Conservation (phyloP, 2,329 filamentous ascomycete genomes). For the Xylaria multiplex region DNA sequence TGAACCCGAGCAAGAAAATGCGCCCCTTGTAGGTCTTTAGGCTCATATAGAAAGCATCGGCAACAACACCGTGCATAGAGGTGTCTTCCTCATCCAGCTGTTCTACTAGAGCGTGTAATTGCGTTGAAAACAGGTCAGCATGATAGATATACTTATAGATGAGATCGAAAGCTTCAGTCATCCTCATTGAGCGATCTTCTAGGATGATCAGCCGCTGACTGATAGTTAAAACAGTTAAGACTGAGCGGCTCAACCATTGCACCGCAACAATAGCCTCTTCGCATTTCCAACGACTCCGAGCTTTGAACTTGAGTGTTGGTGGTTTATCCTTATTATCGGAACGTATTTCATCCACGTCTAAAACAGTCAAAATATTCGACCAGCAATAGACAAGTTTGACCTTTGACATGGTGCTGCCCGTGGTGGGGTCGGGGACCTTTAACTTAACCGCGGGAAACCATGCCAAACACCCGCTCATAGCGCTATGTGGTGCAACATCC, state of each 20-base stretch:
- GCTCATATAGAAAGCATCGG: constrained; percentile 98
- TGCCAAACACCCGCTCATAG: constrained; percentile 91
- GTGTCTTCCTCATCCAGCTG: constrained; percentile 86
- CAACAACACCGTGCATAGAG: constrained; percentile 93
- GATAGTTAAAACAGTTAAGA: constrained; percentile 90
- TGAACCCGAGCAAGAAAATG: constrained; percentile 91
- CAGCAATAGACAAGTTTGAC: constrained; percentile 96
- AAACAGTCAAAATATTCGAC: constrained; percentile 95
- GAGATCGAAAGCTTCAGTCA: constrained; percentile 94
- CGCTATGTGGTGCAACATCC: constrained; percentile 87
- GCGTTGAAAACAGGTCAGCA: constrained; percentile 86
- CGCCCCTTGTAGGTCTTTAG: constrained; percentile 95
- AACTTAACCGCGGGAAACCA: constrained; percentile 98
- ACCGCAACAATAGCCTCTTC: constrained; percentile 96
- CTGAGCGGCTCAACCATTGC: constrained; percentile 95
- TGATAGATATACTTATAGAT: constrained; percentile 94
- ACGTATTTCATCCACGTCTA: constrained; percentile 83
- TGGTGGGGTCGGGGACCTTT: constrained; percentile 76
- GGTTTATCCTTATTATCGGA: constrained; percentile 79
- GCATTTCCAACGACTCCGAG: constrained; percentile 88
- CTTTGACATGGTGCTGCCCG: constrained; percentile 75
- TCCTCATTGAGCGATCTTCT: constrained; percentile 86
- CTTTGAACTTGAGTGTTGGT: constrained; percentile 79
- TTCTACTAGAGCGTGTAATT: constrained; percentile 86
- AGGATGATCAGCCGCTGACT: constrained; percentile 92